A percentile compares a stretch with the other conserved stretches of the same genome.
Conservation (phyloP, 2,329 filamentous ascomycete species). For the Aureobasidium mangrovei region DNA sequence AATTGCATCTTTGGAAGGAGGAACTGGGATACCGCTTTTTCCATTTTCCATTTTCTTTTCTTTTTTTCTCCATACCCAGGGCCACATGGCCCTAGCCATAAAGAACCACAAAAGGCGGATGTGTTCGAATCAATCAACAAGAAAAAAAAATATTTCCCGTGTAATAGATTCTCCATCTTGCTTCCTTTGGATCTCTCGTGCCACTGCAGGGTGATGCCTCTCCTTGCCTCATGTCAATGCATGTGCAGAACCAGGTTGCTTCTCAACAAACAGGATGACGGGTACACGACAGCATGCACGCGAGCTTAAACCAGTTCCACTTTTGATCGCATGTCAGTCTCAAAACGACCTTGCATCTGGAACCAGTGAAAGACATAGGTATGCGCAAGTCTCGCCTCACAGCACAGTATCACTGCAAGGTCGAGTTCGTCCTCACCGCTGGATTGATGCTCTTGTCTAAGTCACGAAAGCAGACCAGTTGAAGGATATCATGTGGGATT, state of each 20-base stretch:
- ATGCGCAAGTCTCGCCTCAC: too few species aligned
- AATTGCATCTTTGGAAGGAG: slow-evolving; percentile 1
- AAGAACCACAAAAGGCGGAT: slow-evolving; percentile 7
- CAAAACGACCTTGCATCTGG: not conserved
- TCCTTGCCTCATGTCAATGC: slow-evolving; percentile 2
- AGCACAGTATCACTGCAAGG: too few species aligned
- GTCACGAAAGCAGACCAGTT: too few species aligned
- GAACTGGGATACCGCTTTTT: slow-evolving; percentile 1
- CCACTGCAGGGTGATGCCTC: not conserved
- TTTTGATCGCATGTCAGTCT: not conserved
- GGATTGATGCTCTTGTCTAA: too few species aligned
- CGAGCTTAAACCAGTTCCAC: not conserved
- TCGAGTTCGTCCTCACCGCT: too few species aligned
- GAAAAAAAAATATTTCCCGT: not conserved
- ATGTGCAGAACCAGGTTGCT: not conserved
- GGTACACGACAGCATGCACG: slow-evolving; percentile 3
- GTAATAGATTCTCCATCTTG: not conserved
- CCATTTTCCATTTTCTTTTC: not conserved
- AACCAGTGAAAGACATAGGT: not conserved
- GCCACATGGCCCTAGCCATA: not conserved
- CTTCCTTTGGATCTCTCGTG: not conserved
- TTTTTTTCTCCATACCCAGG: not conserved
- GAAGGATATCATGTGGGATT: too few species aligned
- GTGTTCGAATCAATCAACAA: not conserved
- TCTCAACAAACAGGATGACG: slow-evolving; percentile 1